Conservation (phyloP, 2,329 filamentous ascomycete species). For the Polychaeton citri region DNA sequence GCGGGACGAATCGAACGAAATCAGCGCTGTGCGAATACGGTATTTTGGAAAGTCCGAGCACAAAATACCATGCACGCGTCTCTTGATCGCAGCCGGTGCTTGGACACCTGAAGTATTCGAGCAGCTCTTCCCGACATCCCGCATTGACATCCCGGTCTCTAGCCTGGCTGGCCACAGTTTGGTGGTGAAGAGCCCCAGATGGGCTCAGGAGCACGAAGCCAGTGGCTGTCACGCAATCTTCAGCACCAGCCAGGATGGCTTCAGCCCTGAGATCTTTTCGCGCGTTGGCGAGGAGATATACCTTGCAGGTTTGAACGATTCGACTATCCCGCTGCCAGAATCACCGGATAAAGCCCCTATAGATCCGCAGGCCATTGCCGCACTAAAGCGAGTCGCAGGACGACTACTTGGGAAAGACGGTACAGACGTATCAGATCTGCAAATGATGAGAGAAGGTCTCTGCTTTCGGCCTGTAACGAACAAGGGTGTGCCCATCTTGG, state of each 20-base stretch:
- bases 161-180: constrained; percentile 60
- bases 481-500: constrained; percentile 50
- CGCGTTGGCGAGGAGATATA: constrained; percentile 56
- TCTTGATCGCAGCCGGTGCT: constrained; percentile 56
- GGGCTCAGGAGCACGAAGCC: constrained; percentile 30
- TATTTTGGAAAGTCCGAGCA: constrained; percentile 27
- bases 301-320: constrained; percentile 57
- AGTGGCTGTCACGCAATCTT: constrained; percentile 53
- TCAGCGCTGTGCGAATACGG: constrained; percentile 41
- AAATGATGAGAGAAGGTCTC: constrained; percentile 50
- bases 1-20: constrained; percentile 35
- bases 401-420: constrained; percentile 35
- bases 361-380: constrained; percentile 34
- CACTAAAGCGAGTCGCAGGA: constrained; percentile 37
- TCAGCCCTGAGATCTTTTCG: constrained; percentile 60
- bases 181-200: constrained; percentile 48
- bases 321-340: constrained; percentile 45
- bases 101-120: constrained; percentile 58
- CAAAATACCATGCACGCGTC: constrained; percentile 45
- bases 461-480: constrained; percentile 62
- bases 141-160: constrained; percentile 41
- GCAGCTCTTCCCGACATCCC: constrained; percentile 47
- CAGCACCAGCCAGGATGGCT: constrained; percentile 43
- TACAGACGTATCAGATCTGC: constrained; percentile 31
- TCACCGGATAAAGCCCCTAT: constrained; percentile 38